Conservation (phyloP, 2,329 filamentous ascomycete species). For the Davidsoniella eucalypti region DNA sequence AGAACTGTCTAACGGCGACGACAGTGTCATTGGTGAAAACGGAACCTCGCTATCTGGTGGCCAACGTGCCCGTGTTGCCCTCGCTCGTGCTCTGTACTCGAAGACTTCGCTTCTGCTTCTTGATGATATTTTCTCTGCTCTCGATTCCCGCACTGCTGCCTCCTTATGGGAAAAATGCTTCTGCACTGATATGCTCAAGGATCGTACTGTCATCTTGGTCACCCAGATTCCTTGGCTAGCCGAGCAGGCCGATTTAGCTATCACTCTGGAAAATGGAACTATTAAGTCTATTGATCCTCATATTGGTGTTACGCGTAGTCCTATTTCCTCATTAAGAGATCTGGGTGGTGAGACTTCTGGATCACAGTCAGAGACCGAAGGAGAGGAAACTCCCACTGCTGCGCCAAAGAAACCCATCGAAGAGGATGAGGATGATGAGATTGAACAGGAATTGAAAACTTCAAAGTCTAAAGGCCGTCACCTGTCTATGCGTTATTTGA, state of each 20-base stretch:
- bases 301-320: conserved; percentile 27
- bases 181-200: conserved; percentile 35
- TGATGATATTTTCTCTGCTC: conserved; percentile 42
- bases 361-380: conserved; percentile 2
- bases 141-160: conserved; percentile 41
- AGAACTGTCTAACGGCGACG: conserved; percentile 33
- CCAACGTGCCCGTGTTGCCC: conserved; percentile 38
- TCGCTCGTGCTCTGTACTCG: conserved; percentile 42
- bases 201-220: conserved; percentile 38
- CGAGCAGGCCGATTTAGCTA: conserved; percentile 31
- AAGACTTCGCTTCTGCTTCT: conserved; percentile 37
- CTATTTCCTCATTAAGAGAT: conserved; percentile 17
- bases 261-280: conserved; percentile 30
- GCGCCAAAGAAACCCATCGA: not conserved
- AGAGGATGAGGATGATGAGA: conserved; percentile 6
- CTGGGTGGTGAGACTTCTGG: conserved; percentile 17
- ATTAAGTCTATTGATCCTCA: conserved; percentile 27
- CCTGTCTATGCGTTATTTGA: conserved; percentile 25
- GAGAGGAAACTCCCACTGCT: not conserved
- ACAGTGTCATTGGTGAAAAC: conserved; percentile 36
- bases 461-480: conserved; percentile 11
- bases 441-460: conserved; percentile 13
- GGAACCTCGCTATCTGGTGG: conserved; percentile 39
- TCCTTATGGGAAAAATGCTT: conserved; percentile 41
- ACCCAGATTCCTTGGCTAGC: conserved; percentile 39